Evolutionary conservation across 768 basidiomycete genomes (phyloP).

Genomic region (Albatrellus ellisii): DNA sequence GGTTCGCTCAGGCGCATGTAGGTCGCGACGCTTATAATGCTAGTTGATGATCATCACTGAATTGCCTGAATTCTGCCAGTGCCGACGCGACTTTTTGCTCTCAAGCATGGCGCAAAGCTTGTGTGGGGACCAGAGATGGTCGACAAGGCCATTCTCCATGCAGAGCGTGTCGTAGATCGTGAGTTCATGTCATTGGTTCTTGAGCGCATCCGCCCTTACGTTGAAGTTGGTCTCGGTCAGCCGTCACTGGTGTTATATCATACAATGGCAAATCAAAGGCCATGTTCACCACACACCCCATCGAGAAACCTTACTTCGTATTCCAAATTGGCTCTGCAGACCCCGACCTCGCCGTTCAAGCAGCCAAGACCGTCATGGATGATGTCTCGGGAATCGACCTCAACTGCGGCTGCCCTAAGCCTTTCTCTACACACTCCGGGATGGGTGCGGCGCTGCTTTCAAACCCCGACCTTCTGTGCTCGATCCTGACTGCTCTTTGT

Average conservation of each 20-base stretch:
- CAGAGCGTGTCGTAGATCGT: slow-evolving; percentile 81
- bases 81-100: slow-evolving; percentile 71
- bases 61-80: slow-evolving; percentile 32
- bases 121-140: slow-evolving; percentile 97
- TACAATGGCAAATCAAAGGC: slow-evolving; percentile 76
- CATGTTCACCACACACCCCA: slow-evolving; percentile 85
- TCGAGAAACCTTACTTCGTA: slow-evolving; percentile 90
- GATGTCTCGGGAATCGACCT: slow-evolving; percentile 94
- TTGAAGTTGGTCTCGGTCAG: slow-evolving; percentile 27
- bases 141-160: slow-evolving; percentile 88
- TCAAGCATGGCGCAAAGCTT: slow-evolving; percentile 87
- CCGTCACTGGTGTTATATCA: slow-evolving; percentile 73
- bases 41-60: neutral
- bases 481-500: slow-evolving; percentile 74
- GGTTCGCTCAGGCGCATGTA: slow-evolving; percentile 88
- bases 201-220: neutral
- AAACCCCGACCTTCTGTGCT: slow-evolving; percentile 82
- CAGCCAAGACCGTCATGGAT: slow-evolving; percentile 71
- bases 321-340: slow-evolving; percentile 91
- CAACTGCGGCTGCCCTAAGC: slow-evolving; percentile 96
- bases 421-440: slow-evolving; percentile 85
- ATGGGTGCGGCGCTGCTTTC: slow-evolving; percentile 96
- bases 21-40: slow-evolving; percentile 19
- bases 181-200: slow-evolving; percentile 18
- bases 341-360: slow-evolving; percentile 84